A percentile compares a stretch with the other conserved stretches of the same genome.
These are phyloP conservation scores for Ceratocystis huliohia DNA, from an alignment of 2,329 filamentous ascomycete genomes.

Conservation along the genomic window DNA sequence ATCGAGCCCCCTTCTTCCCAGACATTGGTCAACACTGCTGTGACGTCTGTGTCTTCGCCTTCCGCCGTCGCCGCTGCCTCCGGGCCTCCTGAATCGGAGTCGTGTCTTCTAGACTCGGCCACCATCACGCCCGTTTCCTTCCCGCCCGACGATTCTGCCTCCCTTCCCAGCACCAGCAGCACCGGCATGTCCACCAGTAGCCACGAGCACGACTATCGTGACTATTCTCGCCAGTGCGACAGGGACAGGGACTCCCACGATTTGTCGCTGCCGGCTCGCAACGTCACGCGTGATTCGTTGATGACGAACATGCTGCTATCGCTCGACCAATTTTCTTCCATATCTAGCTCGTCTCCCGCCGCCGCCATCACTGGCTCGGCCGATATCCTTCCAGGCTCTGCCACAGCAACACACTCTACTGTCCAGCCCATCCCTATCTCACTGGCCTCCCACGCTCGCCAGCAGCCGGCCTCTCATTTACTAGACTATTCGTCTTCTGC, in stretches of 20 bases:
- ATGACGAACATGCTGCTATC: conserved; percentile 93
- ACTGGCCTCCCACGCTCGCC: conserved; percentile 9
- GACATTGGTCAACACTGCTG: not conserved
- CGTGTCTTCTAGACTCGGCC: conserved; percentile 31
- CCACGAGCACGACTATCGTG: conserved; percentile 25
- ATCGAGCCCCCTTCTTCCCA: not conserved
- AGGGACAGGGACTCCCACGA: conserved; percentile 71
- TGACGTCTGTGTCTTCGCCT: not conserved
- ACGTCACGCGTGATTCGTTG: conserved; percentile 75
- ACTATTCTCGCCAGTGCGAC: conserved; percentile 21
- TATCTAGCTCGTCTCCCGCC: conserved; percentile 35
- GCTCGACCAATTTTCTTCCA: conserved; percentile 60
- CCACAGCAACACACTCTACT: conserved; percentile 22
- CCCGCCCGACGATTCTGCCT: not conserved
- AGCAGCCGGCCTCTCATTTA: conserved; percentile 4
- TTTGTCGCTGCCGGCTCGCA: conserved; percentile 62
- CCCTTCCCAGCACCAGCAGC: conserved; percentile 21
- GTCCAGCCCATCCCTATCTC: conserved; percentile 21
- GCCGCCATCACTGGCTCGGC: conserved; percentile 23
- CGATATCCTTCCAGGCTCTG: not conserved
- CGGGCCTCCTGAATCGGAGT: conserved; percentile 21
- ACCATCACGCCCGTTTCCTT: conserved; percentile 26
- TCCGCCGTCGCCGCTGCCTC: not conserved
- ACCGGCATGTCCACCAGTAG: conserved; percentile 28
- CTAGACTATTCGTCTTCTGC: conserved; percentile 7